Evolutionary conservation across 163 green algal species (phyloP).

Genomic region (Coccomyxa subellipsoidea): DNA sequence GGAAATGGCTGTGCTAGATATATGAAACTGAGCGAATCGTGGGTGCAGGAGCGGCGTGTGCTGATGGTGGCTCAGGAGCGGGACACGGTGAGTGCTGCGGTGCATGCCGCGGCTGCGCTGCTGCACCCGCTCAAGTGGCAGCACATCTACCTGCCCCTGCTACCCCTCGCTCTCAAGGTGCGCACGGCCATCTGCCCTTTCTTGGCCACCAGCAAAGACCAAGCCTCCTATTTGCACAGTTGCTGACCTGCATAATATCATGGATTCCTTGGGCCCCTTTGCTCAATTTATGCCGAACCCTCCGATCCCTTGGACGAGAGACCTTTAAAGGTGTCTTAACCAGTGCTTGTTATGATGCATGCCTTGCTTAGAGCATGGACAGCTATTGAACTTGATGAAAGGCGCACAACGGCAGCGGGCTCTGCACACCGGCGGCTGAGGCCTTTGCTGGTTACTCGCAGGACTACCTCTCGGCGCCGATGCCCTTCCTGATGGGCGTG

Average conservation of each 20-base stretch:
- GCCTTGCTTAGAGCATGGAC: too few relatives aligned
- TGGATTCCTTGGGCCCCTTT: too few relatives aligned
- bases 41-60: constrained; percentile 71
- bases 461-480: constrained; percentile 78
- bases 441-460: neutral
- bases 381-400: too few relatives aligned
- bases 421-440: neutral
- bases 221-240: too few relatives aligned
- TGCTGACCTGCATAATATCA: too few relatives aligned
- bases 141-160: constrained; percentile 79
- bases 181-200: neutral
- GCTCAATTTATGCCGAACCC: too few relatives aligned
- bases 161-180: constrained; percentile 61
- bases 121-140: constrained; percentile 81
- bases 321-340: too few relatives aligned
- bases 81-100: constrained; percentile 61
- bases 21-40: too few relatives aligned
- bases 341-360: too few relatives aligned
- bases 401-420: too few relatives aligned
- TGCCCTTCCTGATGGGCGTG: constrained; percentile 81
- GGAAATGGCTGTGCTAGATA: too few relatives aligned
- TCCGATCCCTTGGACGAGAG: too few relatives aligned
- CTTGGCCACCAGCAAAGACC: neutral
- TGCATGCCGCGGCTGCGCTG: constrained; percentile 65
- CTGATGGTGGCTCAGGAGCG: constrained; percentile 59